These are phyloP conservation scores for Dipodascus albidus DNA, from an alignment of 805 yeast genomes.

Conservation along the genomic window DNA sequence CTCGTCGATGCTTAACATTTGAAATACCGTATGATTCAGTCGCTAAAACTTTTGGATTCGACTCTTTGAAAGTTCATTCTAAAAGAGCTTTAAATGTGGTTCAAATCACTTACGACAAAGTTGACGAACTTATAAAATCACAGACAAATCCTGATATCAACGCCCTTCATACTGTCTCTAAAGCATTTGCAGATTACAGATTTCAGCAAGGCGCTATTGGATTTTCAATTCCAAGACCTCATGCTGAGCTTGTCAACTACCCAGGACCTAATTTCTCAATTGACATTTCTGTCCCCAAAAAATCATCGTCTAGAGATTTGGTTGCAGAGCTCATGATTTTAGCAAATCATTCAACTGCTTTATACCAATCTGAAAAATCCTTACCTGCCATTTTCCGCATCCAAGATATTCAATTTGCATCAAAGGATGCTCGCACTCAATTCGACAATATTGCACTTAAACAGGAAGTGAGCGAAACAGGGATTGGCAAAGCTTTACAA, in stretches of 20 bases:
- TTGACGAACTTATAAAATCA: constrained; percentile 36
- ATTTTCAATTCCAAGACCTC: constrained; percentile 17
- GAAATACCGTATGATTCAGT: constrained; percentile 25
- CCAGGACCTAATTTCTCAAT: not conserved
- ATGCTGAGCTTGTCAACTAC: not conserved
- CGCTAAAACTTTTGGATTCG: constrained; percentile 14
- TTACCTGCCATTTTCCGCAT: constrained; percentile 22
- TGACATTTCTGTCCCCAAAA: constrained; percentile 10
- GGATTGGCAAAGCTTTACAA: constrained; percentile 5
- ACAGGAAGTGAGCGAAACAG: not conserved
- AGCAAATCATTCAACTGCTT: constrained; percentile 42
- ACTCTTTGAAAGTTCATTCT: constrained; percentile 26
- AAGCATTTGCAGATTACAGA: constrained; percentile 13
- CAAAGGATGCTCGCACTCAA: constrained; percentile 16
- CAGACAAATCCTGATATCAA: constrained; percentile 27
- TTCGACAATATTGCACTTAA: constrained; percentile 16
- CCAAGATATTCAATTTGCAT: constrained; percentile 19
- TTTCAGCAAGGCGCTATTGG: constrained; percentile 34
- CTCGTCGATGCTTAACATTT: constrained; percentile 35
- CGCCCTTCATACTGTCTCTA: constrained; percentile 26
- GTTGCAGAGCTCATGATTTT: constrained; percentile 81
- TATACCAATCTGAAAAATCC: constrained; percentile 11
- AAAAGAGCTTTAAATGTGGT: constrained; percentile 37
- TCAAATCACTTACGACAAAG: constrained; percentile 49
- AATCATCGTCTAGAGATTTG: constrained; percentile 38